These are phyloP conservation scores for Acanthamoeba rhysodes DNA, from an alignment of 208 protist species.

Conservation along the genomic window DNA sequence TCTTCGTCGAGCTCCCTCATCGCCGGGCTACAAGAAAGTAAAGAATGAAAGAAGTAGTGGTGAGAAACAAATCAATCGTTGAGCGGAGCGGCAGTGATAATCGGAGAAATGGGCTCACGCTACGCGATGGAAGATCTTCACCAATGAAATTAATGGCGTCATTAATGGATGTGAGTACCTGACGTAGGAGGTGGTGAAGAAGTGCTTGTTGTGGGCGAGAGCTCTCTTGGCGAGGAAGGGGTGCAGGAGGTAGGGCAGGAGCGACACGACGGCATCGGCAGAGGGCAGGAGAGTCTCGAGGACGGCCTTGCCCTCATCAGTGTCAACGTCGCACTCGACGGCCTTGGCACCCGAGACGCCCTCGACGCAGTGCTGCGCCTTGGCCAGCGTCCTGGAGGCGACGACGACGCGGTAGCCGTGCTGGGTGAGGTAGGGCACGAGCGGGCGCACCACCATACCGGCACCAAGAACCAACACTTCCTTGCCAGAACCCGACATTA, in stretches of 20 bases:
- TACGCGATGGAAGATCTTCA: too few species aligned
- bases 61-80: not conserved
- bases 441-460: constrained; percentile 87
- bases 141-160: not conserved
- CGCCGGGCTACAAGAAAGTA: constrained; percentile 64
- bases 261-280: constrained; percentile 87
- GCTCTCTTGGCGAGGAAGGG: constrained; percentile 86
- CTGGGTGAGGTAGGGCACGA: constrained; percentile 88
- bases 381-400: constrained; percentile 67
- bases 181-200: constrained; percentile 90
- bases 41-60: not conserved
- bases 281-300: constrained; percentile 85
- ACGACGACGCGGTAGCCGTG: constrained; percentile 84
- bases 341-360: constrained; percentile 56
- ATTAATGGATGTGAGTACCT: not conserved
- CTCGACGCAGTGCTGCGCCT: constrained; percentile 73
- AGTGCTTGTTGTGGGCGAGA: constrained; percentile 86
- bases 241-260: constrained; percentile 85
- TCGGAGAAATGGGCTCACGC: not conserved
- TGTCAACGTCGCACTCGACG: constrained; percentile 80
- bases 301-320: constrained; percentile 70
- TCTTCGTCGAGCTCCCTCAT: constrained; percentile 81
- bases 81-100: not conserved
- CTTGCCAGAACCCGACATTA: constrained; percentile 27
- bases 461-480: constrained; percentile 88